These are phyloP conservation scores for Penicillium olsonii DNA, from an alignment of 2,329 filamentous ascomycete species.

Conservation along the genomic window DNA sequence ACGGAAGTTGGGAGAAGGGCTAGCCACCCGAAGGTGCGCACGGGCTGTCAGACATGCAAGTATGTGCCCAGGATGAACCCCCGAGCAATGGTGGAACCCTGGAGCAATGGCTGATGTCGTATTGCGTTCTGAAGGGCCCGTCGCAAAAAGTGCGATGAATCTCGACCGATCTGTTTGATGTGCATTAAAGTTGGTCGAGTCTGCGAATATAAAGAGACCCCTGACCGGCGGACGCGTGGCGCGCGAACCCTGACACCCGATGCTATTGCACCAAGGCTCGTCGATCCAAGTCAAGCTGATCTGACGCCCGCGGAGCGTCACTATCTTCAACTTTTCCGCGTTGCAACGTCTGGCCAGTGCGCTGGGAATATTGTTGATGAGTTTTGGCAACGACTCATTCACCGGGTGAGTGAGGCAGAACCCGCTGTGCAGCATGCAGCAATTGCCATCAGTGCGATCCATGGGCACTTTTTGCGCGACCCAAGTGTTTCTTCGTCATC, in stretches of 20 bases:
- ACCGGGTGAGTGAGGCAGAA: constrained; percentile 1
- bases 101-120: background rate
- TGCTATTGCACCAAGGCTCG: background rate
- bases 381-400: constrained; percentile 5
- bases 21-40: background rate
- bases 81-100: background rate
- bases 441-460: background rate
- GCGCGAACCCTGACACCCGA: background rate
- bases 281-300: constrained; percentile 1
- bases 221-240: background rate
- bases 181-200: background rate
- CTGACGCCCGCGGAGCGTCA: background rate
- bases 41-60: background rate
- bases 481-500: background rate
- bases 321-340: background rate
- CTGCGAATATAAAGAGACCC: background rate
- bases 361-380: background rate
- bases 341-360: background rate
- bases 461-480: background rate
- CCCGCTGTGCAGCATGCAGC: background rate
- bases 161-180: background rate
- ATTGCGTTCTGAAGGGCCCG: background rate
- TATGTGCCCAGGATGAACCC: background rate
- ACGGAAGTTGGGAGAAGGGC: background rate
- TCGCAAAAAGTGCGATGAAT: background rate